Evolutionary conservation across 2,329 filamentous ascomycete species (phyloP).

Genomic region (Colletotrichum eleusines): DNA sequence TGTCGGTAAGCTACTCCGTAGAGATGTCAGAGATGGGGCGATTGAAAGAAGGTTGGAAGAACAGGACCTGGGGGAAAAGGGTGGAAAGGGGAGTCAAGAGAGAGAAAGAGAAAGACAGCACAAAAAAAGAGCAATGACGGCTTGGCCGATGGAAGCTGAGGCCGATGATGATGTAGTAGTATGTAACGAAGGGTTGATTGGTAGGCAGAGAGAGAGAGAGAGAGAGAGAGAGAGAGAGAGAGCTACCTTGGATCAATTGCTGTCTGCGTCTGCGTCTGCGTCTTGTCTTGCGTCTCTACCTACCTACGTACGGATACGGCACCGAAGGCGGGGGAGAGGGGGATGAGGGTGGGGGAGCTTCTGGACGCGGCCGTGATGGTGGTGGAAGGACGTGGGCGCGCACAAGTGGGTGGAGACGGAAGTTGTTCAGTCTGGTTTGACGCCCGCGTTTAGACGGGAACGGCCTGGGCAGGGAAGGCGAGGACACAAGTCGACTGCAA

Average conservation of each 20-base stretch:
- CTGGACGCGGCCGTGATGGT: conserved; percentile 29
- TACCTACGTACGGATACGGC: conserved; percentile 5
- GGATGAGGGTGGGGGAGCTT: conserved; percentile 24
- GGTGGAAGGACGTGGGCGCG: conserved; percentile 19
- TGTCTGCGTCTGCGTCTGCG: conserved; percentile 11
- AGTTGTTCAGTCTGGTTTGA: conserved; percentile 32
- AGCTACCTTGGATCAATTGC: conserved; percentile 2
- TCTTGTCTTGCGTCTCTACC: neutral
- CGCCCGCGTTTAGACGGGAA: conserved; percentile 40
- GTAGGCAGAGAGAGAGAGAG: neutral
- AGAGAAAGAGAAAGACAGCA: neutral
- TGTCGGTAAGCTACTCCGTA: neutral
- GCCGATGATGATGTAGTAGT: conserved; percentile 38
- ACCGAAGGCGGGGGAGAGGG: conserved; percentile 18
- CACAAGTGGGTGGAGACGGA: conserved; percentile 28
- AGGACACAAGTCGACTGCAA: conserved; percentile 9
- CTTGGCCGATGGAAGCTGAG: conserved; percentile 23
- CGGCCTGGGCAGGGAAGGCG: conserved; percentile 28
- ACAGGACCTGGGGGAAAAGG: conserved; percentile 1
- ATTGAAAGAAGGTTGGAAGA: neutral
- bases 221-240: neutral
- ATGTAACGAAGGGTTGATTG: conserved; percentile 15
- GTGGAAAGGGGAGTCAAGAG: conserved; percentile 4
- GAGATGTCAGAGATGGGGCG: neutral
- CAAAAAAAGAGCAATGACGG: conserved; percentile 11